A percentile compares a stretch with the other conserved stretches of the same genome.
Evolutionary conservation across 129 eudicot species (phyloP).

Genomic region (Apium graveolens): DNA sequence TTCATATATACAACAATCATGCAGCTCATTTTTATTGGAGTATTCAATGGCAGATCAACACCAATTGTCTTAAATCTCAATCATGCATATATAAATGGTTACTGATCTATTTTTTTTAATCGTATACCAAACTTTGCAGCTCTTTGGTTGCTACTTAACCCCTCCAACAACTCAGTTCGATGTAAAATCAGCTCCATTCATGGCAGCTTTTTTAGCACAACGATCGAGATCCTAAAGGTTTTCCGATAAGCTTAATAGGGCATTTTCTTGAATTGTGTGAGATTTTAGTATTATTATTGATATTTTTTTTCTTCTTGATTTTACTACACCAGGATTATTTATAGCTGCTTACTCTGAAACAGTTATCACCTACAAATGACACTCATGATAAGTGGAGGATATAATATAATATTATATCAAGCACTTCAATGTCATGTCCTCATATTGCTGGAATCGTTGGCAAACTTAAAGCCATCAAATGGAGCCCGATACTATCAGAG

Average conservation of each 20-base stretch:
- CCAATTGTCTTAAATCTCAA: too few relatives aligned
- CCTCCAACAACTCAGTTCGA: slow-evolving; percentile 45
- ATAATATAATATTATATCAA: slow-evolving; percentile 48
- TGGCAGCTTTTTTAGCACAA: slow-evolving; percentile 79
- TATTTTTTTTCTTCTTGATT: slow-evolving; percentile 42
- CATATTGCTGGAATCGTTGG: slow-evolving; percentile 80
- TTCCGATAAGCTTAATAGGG: neutral
- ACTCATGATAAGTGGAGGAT: slow-evolving; percentile 59
- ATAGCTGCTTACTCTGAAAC: slow-evolving; percentile 77
- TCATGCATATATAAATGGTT: too few relatives aligned
- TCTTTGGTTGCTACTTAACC: slow-evolving; percentile 49
- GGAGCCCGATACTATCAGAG: too few relatives aligned
- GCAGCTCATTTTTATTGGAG: too few relatives aligned
- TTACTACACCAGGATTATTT: slow-evolving; percentile 90
- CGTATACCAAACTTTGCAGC: too few relatives aligned
- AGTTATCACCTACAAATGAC: slow-evolving; percentile 72
- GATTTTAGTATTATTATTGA: slow-evolving; percentile 1
- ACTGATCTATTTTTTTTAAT: too few relatives aligned
- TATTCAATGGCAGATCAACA: too few relatives aligned
- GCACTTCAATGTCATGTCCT: slow-evolving; percentile 98
- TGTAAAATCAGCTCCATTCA: slow-evolving; percentile 77
- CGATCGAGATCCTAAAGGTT: slow-evolving; percentile 85
- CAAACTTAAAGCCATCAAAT: slow-evolving; percentile 66
- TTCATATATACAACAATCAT: too few relatives aligned
- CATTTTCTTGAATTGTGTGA: neutral